Evolutionary conservation across 768 basidiomycete genomes (phyloP).

Genomic region (Leucocoprinus sp.): DNA sequence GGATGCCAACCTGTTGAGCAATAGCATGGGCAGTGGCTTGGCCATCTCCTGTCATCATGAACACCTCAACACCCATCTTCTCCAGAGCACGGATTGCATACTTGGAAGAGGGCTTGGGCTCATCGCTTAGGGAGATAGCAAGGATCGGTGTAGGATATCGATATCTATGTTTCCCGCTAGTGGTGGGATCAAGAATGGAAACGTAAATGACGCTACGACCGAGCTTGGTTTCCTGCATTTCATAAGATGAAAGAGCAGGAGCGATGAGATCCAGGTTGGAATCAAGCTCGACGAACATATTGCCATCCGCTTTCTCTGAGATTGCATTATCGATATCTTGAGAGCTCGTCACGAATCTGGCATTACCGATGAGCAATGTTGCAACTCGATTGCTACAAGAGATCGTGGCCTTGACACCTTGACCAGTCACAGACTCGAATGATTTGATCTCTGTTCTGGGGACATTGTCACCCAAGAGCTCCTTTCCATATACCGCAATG

Average conservation of each 20-base stretch:
- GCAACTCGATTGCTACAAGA: slow-evolving; percentile 42
- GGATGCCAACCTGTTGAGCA: slow-evolving; percentile 85
- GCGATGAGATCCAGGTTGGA: slow-evolving; percentile 33
- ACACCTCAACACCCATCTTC: slow-evolving; percentile 86
- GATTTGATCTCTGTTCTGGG: slow-evolving; percentile 52
- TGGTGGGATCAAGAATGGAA: slow-evolving; percentile 39
- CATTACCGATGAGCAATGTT: slow-evolving; percentile 69
- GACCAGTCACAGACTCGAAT: slow-evolving; percentile 87
- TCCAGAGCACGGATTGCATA: slow-evolving; percentile 77
- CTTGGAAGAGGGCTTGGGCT: slow-evolving; percentile 76
- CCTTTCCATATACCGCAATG: slow-evolving; percentile 75
- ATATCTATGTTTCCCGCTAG: slow-evolving; percentile 11
- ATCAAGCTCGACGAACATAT: slow-evolving; percentile 11
- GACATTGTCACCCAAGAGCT: slow-evolving; percentile 34
- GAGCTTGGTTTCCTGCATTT: slow-evolving; percentile 55
- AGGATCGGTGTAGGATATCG: slow-evolving; percentile 52
- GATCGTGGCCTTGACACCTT: slow-evolving; percentile 74
- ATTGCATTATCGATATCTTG: slow-evolving; percentile 42
- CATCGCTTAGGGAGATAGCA: slow-evolving; percentile 80
- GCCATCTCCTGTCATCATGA: slow-evolving; percentile 92
- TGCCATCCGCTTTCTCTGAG: slow-evolving; percentile 38
- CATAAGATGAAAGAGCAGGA: slow-evolving; percentile 52
- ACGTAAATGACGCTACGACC: slow-evolving; percentile 88
- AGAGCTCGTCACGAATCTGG: slow-evolving; percentile 47
- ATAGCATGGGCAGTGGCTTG: slow-evolving; percentile 80